These are phyloP conservation scores for Funneliformis mosseae DNA, from an alignment of 192 early-diverging fungal species.

Conservation along the genomic window DNA sequence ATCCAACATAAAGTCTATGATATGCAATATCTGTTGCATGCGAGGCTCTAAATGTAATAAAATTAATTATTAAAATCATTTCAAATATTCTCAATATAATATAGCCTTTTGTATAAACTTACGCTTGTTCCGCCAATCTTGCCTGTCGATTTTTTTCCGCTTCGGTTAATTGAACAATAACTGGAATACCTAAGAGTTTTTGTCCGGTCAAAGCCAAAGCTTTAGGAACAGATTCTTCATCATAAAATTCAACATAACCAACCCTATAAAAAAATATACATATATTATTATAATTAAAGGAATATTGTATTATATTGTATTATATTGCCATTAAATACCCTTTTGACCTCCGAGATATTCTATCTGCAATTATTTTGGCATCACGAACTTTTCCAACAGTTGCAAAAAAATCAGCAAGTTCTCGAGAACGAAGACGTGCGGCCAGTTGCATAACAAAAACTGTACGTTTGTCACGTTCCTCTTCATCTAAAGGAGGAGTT, in stretches of 20 bases:
- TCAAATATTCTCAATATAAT: constrained; percentile 38
- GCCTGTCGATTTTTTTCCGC: constrained; percentile 90
- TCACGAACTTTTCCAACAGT: constrained; percentile 83
- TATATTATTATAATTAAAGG: not conserved
- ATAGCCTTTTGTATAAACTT: constrained; percentile 44
- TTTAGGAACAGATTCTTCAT: constrained; percentile 75
- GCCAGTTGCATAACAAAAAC: constrained; percentile 96
- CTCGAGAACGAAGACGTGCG: constrained; percentile 69
- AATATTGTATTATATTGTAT: not conserved
- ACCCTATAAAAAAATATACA: constrained; percentile 58
- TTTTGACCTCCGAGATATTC: constrained; percentile 79
- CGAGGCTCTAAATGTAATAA: constrained; percentile 29
- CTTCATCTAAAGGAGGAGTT: constrained; percentile 69
- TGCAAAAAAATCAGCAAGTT: constrained; percentile 88
- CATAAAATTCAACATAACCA: constrained; percentile 96
- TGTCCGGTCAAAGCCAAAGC: constrained; percentile 84
- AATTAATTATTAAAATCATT: constrained; percentile 31
- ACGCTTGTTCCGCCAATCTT: constrained; percentile 58
- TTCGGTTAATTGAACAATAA: constrained; percentile 89
- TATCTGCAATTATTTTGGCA: constrained; percentile 85
- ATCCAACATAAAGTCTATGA: constrained; percentile 64
- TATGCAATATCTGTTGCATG: constrained; percentile 51
- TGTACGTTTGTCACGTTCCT: constrained; percentile 86
- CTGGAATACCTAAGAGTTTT: constrained; percentile 90
- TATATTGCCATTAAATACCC: constrained; percentile 58